phyloP scores from a whole-genome alignment of 2,329 filamentous ascomycete genomes.

The Orbilia brochopaga region DNA sequence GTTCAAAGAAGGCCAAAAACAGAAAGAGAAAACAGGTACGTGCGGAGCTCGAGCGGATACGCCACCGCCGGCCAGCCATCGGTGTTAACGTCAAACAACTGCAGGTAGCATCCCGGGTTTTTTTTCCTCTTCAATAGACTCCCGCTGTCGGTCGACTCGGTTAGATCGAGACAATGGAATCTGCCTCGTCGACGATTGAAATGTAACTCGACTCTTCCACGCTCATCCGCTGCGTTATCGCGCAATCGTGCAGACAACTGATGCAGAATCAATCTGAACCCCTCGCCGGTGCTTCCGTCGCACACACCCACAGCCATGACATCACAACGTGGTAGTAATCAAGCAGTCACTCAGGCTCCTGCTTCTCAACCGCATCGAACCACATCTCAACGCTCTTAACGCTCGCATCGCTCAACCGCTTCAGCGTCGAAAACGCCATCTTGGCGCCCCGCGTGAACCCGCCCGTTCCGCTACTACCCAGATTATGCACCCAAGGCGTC shows the following conservation, averaged over 20 bases:
- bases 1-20: not conserved
- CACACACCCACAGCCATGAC: not conserved
- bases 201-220: not conserved
- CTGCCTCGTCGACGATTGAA: not conserved
- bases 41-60: too few relatives aligned
- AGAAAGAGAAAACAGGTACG: not conserved
- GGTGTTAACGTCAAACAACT: too few relatives aligned
- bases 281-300: not conserved
- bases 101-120: too few relatives aligned
- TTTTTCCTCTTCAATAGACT: too few relatives aligned
- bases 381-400: constrained; percentile 41
- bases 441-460: constrained; percentile 4
- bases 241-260: too few relatives aligned
- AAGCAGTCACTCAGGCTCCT: constrained; percentile 7
- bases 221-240: not conserved
- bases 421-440: constrained; percentile 38
- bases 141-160: too few relatives aligned
- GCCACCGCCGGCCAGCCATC: too few relatives aligned
- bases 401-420: constrained; percentile 43
- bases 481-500: constrained; percentile 48
- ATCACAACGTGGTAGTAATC: too few relatives aligned
- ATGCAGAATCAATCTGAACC: not conserved
- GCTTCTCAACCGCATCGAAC: constrained; percentile 41
- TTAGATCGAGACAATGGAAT: not conserved
- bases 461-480: constrained; percentile 26